Evolutionary conservation across 768 basidiomycete genomes (phyloP), one percentile per base, ranked within the genome.

Genomic region (Daedaleopsis sinensis): DNA sequence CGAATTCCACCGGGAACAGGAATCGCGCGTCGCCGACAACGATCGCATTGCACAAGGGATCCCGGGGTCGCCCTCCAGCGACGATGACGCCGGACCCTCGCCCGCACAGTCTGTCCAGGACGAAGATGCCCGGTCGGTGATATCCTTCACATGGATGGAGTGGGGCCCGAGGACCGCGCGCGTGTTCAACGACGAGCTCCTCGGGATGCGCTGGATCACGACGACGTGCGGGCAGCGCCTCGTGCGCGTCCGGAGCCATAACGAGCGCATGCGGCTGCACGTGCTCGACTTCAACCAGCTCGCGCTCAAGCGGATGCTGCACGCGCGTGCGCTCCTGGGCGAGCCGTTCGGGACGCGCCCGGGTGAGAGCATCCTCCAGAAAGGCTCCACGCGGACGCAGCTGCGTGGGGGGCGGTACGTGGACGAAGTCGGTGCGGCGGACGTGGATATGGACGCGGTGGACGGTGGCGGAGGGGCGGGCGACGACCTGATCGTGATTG

Each of bases 141-240:
- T 32, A 10, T 27, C 36, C 3, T 35, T 68, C n/a, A 50, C 62
- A 0, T 74, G 72, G 72, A 43, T 37, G 6, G 49, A 53, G 1
- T 74, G 73, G 73, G 73, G 72, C 13, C 59, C 66, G 27, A 21
- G 57, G 0, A 51, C 43, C 5, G 67, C 67, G 27, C 69, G 72
- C 24, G 71, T 69, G 67, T 72, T 72, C 49, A 59, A 65, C 18
- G 60, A 59, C 49, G 68, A 71, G 35, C 60, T 57, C 12, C 52
- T 62, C 1, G 61, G 65, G 13, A 65, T 64, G 44, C 68, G 68
- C 11, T 74, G 73, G 73, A 73, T 74, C 57, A 73, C 73, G 49
- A 71, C 71, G 32, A 72, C 71, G 4, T 70, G 69, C 23, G 73
- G 73, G 11, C 72, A 74, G 56, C 69, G 73, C 24, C 66, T 63